Evolutionary conservation across 192 early-diverging fungal species (phyloP).

Genomic region (Umbelopsis vinacea): DNA sequence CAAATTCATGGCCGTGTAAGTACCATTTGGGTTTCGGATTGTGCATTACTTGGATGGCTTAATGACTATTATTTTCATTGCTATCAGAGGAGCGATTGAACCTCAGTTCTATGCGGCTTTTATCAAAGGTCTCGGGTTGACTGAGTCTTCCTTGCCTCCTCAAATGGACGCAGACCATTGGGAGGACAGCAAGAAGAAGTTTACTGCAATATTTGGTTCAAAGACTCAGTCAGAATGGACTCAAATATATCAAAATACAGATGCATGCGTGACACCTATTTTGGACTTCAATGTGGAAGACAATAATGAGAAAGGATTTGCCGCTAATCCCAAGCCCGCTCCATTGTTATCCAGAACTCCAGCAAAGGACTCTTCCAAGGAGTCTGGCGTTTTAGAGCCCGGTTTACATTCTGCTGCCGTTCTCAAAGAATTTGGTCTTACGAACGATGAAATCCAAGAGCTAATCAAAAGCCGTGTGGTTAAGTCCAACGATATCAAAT

Average conservation of each 20-base stretch:
- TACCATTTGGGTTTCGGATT: not conserved
- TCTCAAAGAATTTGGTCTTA: constrained; percentile 46
- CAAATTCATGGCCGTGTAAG: constrained; percentile 64
- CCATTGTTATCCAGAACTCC: constrained; percentile 61
- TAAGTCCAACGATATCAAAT: constrained; percentile 15
- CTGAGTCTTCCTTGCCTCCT: constrained; percentile 39
- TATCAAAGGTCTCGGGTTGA: constrained; percentile 48
- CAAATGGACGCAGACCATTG: constrained; percentile 59
- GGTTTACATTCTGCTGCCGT: constrained; percentile 53
- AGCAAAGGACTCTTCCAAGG: constrained; percentile 20
- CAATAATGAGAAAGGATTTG: constrained; percentile 39
- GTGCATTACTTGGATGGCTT: not conserved
- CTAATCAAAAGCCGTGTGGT: not conserved
- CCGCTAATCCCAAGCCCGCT: constrained; percentile 52
- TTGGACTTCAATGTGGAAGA: constrained; percentile 42
- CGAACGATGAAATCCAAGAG: constrained; percentile 39
- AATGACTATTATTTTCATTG: not conserved
- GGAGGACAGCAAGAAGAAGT: constrained; percentile 54
- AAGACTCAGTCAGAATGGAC: constrained; percentile 71
- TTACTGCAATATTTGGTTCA: constrained; percentile 49
- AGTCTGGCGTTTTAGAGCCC: constrained; percentile 34
- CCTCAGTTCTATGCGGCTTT: constrained; percentile 65
- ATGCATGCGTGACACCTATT: constrained; percentile 72
- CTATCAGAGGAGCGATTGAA: constrained; percentile 60
- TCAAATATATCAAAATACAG: constrained; percentile 57